phyloP scores from a whole-genome alignment of 306 rosid genomes.

The Pueraria montana region DNA sequence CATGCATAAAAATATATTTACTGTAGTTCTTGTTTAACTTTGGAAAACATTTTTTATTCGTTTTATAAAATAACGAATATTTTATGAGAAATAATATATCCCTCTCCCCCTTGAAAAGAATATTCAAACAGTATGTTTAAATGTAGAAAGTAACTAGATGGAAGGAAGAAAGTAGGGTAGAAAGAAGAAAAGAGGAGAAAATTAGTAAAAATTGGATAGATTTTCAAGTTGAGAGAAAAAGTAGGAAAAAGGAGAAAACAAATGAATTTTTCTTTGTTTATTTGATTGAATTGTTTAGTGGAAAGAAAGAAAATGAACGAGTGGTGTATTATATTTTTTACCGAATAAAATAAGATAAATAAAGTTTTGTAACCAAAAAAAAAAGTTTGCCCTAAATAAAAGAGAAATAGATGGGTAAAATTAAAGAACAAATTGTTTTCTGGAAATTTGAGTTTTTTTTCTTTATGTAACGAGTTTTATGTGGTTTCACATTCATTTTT shows the following conservation, averaged over 20 bases:
- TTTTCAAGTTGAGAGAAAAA: background rate
- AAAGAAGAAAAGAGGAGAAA: background rate
- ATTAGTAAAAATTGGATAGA: background rate
- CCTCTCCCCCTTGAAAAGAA: background rate
- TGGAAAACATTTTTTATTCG: background rate
- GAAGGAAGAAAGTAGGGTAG: background rate
- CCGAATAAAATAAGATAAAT: background rate
- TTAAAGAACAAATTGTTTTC: background rate
- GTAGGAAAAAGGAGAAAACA: background rate
- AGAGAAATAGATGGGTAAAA: background rate
- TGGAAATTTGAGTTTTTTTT: too few relatives aligned
- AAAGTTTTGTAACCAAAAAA: too few relatives aligned
- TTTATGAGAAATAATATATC: background rate
- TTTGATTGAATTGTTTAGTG: background rate
- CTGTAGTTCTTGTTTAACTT: background rate
- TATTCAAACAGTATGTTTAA: background rate
- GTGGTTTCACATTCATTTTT: background rate
- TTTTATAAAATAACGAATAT: background rate
- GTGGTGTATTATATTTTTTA: background rate
- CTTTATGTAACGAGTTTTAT: too few relatives aligned
- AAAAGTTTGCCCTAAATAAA: background rate
- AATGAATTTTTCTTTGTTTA: background rate
- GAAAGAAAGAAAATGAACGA: background rate
- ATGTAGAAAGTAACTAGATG: background rate
- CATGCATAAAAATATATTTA: background rate